phyloP scores from a whole-genome alignment of 768 basidiomycete genomes.

The Strobilomyces dryophilus region DNA sequence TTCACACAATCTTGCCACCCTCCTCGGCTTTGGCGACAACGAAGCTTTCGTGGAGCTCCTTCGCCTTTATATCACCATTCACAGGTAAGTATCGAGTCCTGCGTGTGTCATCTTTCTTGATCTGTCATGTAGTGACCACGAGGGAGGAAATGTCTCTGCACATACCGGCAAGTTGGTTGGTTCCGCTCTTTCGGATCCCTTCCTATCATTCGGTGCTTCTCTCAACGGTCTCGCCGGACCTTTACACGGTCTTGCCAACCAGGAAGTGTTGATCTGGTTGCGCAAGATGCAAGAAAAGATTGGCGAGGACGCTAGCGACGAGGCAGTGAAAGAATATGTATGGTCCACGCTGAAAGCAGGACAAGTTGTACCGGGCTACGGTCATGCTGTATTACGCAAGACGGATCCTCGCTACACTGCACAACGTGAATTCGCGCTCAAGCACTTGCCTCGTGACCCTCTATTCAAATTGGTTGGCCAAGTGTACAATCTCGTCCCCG shows the following conservation, averaged over 20 bases:
- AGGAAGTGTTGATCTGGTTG: constrained; percentile 94
- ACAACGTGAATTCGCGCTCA: constrained; percentile 84
- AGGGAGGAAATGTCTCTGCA: constrained; percentile 97
- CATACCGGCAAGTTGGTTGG: constrained; percentile 92
- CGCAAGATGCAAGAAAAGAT: constrained; percentile 90
- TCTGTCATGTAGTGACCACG: constrained; percentile 67
- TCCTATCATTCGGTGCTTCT: constrained; percentile 90
- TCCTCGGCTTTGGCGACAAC: constrained; percentile 90
- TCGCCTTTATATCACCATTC: constrained; percentile 95
- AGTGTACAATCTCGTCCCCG: constrained; percentile 83
- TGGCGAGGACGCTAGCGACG: constrained; percentile 81
- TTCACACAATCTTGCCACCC: constrained; percentile 81
- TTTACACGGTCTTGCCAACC: constrained; percentile 95
- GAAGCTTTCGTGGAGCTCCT: constrained; percentile 88
- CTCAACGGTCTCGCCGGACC: constrained; percentile 96
- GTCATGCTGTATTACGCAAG: constrained; percentile 83
- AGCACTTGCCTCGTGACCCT: constrained; percentile 82
- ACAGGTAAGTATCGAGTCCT: constrained; percentile 49
- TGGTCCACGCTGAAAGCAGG: constrained; percentile 93
- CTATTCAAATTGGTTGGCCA: constrained; percentile 93
- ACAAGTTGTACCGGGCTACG: constrained; percentile 92
- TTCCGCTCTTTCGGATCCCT: constrained; percentile 95
- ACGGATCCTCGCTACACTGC: constrained; percentile 92
- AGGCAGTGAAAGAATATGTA: constrained; percentile 88
- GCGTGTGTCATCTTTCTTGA: background rate